These are phyloP conservation scores for Carex pumila DNA, from an alignment of 176 grass and related monocot species.

Conservation along the genomic window DNA sequence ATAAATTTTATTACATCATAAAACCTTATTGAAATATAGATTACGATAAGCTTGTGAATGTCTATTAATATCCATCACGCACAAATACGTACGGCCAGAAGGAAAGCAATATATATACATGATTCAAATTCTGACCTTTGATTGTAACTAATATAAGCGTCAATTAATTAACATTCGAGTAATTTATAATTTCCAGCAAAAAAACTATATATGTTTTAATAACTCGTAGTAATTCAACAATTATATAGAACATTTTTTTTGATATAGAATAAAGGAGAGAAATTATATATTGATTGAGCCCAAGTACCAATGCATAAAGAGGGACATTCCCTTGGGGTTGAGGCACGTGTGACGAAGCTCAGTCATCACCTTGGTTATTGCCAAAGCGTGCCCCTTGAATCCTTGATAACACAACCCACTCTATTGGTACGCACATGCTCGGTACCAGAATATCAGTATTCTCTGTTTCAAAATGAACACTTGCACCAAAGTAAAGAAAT, in stretches of 20 bases:
- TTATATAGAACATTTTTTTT: not conserved
- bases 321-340: constrained; percentile 24
- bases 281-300: not conserved
- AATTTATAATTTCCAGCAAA: not conserved
- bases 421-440: constrained; percentile 3
- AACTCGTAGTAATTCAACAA: too few relatives aligned
- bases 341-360: constrained; percentile 17
- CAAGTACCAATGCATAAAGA: constrained; percentile 13
- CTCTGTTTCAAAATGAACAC: not conserved
- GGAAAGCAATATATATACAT: not conserved
- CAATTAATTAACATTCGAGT: not conserved
- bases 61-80: not conserved
- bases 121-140: not conserved
- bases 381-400: constrained; percentile 42
- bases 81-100: not conserved
- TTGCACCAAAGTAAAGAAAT: not conserved
- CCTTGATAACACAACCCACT: constrained; percentile 37
- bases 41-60: not conserved
- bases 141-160: not conserved
- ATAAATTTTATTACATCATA: not conserved
- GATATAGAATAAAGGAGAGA: not conserved
- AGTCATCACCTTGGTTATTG: constrained; percentile 19
- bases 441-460: not conserved
- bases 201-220: too few relatives aligned
- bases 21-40: not conserved